Evolutionary conservation across 2,329 filamentous ascomycete genomes (phyloP), one percentile per base, ranked within the genome.

Genomic region (Calonectria pseudoturangicola): DNA sequence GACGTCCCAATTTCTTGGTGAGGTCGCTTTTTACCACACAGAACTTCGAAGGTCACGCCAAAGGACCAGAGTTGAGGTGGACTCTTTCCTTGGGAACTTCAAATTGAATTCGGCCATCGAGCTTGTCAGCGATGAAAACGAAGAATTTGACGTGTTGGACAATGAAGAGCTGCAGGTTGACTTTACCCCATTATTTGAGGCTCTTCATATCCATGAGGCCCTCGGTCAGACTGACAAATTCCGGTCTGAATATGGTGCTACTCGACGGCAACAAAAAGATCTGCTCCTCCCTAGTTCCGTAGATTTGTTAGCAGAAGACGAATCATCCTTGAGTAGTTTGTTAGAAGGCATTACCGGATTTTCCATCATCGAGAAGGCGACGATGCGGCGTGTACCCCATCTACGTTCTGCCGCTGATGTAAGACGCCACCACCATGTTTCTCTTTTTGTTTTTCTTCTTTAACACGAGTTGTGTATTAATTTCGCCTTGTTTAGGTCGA

Each of bases 1-100:
- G 84, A 98, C 95, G 21, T 98, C 97, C 1, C 96, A 98, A 78
- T 98, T 98, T 75, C 86, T 99, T 9, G 97, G 97, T 5, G 97
- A 99, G 83, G 95, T 99, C 8, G 96, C 97, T 4, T 97, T 99
- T 82, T 98, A 97, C 81, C 95, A 98, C 81, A 99, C 97, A 0
- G 94, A 98, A 79, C 91, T 97, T 82, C 92, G 97, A 54, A 91
- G 96, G 75, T 91, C 92, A 28, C 91, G 96, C 64, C 95, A 98
- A 80, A 94, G 95, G 81, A 93, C 97, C 79, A 91, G 97, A 25
- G 91, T 93, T 10, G 94, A 98, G 76, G 89, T 92, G 25, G 92
- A 95, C 73, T 87, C 91, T 0, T 95, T 94, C 76, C 87, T 98
- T 51, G 88, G 89, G 41, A 93, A 94, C 77, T 98, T 98, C 86